phyloP scores from a whole-genome alignment of 306 rosid species.

The Vicia sativa region DNA sequence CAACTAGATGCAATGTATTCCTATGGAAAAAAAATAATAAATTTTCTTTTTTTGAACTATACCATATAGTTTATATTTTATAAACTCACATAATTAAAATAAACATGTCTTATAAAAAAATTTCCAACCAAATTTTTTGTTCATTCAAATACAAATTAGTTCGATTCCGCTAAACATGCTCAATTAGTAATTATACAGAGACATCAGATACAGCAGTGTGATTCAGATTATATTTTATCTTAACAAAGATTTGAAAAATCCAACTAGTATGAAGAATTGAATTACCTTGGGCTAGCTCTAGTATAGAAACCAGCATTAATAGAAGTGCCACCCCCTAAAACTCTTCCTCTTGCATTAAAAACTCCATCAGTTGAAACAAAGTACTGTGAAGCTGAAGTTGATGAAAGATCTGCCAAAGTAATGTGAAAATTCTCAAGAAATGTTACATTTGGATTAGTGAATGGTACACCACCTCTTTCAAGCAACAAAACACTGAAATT shows the following conservation, averaged over 20 bases:
- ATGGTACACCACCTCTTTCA: slow-evolving; percentile 91
- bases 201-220: no score
- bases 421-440: slow-evolving; percentile 70
- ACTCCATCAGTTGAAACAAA: slow-evolving; percentile 90
- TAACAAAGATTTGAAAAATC: not conserved
- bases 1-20: slow-evolving; percentile 6
- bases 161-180: no score
- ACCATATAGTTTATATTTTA: no score
- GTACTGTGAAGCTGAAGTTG: slow-evolving; percentile 78
- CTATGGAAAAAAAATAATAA: not conserved
- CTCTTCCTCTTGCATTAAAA: slow-evolving; percentile 73
- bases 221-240: no score
- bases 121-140: no score
- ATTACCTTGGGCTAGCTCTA: slow-evolving; percentile 73
- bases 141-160: no score
- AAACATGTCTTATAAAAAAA: no score
- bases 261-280: not conserved
- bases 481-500: slow-evolving; percentile 71
- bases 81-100: no score
- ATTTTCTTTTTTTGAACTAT: slow-evolving; percentile 5
- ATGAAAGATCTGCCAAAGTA: slow-evolving; percentile 70
- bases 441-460: slow-evolving; percentile 74
- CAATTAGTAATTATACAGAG: no score
- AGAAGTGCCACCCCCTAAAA: slow-evolving; percentile 79
- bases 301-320: slow-evolving; percentile 98